These are phyloP conservation scores for Saccharomycopsis sp. DNA, from an alignment of 805 yeast genomes.

Conservation along the genomic window DNA sequence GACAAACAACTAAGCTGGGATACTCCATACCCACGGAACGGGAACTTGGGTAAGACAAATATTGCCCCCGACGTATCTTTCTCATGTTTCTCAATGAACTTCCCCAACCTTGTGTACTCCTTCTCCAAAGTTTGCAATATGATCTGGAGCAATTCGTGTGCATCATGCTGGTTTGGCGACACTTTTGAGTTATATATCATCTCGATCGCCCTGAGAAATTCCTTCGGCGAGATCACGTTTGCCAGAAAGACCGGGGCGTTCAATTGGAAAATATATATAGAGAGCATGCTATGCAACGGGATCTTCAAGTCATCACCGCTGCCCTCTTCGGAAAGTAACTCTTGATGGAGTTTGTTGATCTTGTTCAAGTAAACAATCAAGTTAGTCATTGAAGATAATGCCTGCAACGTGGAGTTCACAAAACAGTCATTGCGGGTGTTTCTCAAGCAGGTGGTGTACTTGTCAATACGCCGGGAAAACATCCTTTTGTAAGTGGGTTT, in stretches of 20 bases:
- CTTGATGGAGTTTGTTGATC: conserved; percentile 22
- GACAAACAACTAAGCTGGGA: conserved; percentile 62
- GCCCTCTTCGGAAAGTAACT: conserved; percentile 1
- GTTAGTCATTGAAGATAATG: conserved; percentile 53
- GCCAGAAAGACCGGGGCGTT: conserved; percentile 52
- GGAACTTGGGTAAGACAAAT: conserved; percentile 47
- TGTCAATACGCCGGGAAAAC: conserved; percentile 45
- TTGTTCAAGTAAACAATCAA: conserved; percentile 47
- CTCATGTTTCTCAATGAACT: conserved; percentile 2
- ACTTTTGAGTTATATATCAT: conserved; percentile 61
- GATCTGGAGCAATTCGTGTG: conserved; percentile 83
- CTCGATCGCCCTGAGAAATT: conserved; percentile 66
- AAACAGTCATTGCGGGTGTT: conserved; percentile 86
- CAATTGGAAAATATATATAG: conserved; percentile 42
- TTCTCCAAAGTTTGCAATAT: conserved; percentile 67
- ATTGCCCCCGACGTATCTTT: neutral
- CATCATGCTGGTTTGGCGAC: conserved; percentile 83
- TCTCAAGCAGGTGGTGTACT: conserved; percentile 70
- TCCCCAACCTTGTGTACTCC: conserved; percentile 41
- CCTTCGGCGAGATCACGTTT: conserved; percentile 65
- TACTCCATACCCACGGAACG: conserved; percentile 59
- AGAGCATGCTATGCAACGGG: conserved; percentile 50
- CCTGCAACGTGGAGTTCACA: conserved; percentile 84
- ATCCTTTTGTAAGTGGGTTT: too few relatives aligned
- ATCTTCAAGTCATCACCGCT: conserved; percentile 22